Evolutionary conservation across 1,284 basidiomycete species (phyloP).

Genomic region (Ganoderma multipileum): DNA sequence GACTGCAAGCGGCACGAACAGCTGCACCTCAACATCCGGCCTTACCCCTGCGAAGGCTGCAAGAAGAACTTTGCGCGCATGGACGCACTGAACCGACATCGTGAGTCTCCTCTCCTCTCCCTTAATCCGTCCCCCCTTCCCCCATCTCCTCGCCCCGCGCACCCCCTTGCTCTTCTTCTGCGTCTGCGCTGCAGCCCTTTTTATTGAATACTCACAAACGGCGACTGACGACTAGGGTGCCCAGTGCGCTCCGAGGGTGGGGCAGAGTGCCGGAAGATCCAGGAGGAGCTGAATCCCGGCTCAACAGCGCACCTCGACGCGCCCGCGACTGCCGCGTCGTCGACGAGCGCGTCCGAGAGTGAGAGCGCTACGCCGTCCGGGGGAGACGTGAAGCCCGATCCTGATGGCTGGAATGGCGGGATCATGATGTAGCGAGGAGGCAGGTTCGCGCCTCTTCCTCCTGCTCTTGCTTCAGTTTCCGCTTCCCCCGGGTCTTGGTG

Average conservation of each 20-base stretch:
- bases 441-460: no score
- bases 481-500: neutral
- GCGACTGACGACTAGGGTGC: conserved; percentile 20
- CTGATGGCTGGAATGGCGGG: conserved; percentile 33
- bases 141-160: neutral
- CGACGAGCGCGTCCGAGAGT: conserved; percentile 28
- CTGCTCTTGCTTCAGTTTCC: neutral
- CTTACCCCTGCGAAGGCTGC: conserved; percentile 81
- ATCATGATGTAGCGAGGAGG: conserved; percentile 31
- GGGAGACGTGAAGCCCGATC: conserved; percentile 35
- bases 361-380: conserved; percentile 24
- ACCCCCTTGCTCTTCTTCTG: conserved; percentile 3
- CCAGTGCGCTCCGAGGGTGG: conserved; percentile 64
- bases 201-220: conserved; percentile 8
- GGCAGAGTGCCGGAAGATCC: conserved; percentile 55
- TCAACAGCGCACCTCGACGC: conserved; percentile 32
- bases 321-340: conserved; percentile 16
- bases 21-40: conserved; percentile 77
- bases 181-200: conserved; percentile 11
- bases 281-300: conserved; percentile 39
- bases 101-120: conserved; percentile 51
- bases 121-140: conserved; percentile 1
- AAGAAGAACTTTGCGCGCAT: conserved; percentile 80
- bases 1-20: conserved; percentile 87
- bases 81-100: conserved; percentile 81